Conservation (phyloP, 1,139 yeast species). For the Lodderomyces oxycetoniae region DNA sequence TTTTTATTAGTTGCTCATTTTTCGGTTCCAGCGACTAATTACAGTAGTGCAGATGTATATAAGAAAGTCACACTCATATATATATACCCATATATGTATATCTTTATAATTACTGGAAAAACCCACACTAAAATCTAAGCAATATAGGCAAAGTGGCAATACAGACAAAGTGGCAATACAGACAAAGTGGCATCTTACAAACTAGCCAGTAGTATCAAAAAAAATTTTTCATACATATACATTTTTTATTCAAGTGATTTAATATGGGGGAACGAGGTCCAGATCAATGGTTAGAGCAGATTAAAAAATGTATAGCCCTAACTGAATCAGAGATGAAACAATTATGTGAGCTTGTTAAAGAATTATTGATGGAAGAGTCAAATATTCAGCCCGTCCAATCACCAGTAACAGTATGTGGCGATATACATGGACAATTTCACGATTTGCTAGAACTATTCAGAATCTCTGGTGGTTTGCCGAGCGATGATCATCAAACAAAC, state of each 20-base stretch:
- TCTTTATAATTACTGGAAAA: too few species aligned
- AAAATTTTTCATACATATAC: slow-evolving; percentile 1
- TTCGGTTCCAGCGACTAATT: too few species aligned
- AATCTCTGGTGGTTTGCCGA: slow-evolving; percentile 88
- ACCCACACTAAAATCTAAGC: too few species aligned
- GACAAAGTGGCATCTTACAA: too few species aligned
- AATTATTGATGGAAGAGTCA: slow-evolving; percentile 68
- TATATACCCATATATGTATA: too few species aligned
- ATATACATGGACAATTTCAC: slow-evolving; percentile 97
- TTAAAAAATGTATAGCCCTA: slow-evolving; percentile 81
- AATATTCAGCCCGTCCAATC: slow-evolving; percentile 95
- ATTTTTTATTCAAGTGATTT: neutral
- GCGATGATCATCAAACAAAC: slow-evolving; percentile 45
- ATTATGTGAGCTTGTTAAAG: slow-evolving; percentile 89
- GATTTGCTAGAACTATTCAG: slow-evolving; percentile 87
- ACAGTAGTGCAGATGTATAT: too few species aligned
- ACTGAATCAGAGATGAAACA: slow-evolving; percentile 95
- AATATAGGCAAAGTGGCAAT: too few species aligned
- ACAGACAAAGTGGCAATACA: too few species aligned
- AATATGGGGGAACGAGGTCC: slow-evolving; percentile 79
- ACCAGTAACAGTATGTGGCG: slow-evolving; percentile 99
- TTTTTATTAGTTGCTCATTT: too few species aligned
- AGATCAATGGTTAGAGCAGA: slow-evolving; percentile 93
- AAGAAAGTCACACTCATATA: too few species aligned
- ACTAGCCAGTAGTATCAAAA: neutral